A percentile compares a stretch with the other conserved stretches of the same genome.
phyloP scores from a whole-genome alignment of 768 basidiomycete species.

The Roridomyces roridus region DNA sequence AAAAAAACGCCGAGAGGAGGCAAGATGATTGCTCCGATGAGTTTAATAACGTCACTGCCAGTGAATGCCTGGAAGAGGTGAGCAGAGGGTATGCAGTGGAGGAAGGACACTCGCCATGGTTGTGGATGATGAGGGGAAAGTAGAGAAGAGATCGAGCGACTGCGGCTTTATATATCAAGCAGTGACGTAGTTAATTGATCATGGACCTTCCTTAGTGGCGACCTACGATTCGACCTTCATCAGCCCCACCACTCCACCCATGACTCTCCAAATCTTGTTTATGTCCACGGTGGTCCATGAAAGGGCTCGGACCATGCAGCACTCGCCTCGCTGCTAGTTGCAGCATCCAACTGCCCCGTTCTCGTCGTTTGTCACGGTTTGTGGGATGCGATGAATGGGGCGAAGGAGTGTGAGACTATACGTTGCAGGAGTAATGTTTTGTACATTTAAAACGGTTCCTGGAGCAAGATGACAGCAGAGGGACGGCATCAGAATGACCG shows the following conservation, averaged over 20 bases:
- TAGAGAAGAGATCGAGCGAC: no score
- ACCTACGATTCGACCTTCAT: conserved; percentile 64
- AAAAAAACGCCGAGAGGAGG: conserved; percentile 86
- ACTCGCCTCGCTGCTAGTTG: conserved; percentile 50
- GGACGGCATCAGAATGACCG: no score
- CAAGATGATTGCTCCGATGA: conserved; percentile 67
- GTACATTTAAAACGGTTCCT: no score
- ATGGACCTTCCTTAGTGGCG: conserved; percentile 46
- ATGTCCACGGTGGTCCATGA: conserved; percentile 89
- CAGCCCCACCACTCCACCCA: conserved; percentile 29
- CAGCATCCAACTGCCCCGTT: conserved; percentile 59
- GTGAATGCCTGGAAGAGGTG: conserved; percentile 6
- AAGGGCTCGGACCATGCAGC: conserved; percentile 54
- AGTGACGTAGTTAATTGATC: conserved; percentile 10
- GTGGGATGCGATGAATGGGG: no score
- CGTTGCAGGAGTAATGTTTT: no score
- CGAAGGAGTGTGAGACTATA: no score
- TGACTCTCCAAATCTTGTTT: conserved; percentile 49
- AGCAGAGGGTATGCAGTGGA: neutral
- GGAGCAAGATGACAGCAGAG: no score
- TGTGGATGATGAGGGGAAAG: neutral
- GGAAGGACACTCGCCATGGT: neutral
- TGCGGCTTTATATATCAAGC: neutral
- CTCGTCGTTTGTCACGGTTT: no score
- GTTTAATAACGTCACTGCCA: conserved; percentile 76